A percentile compares a stretch with the other conserved stretches of the same genome.
These are phyloP conservation scores for Andrographis paniculata DNA, from an alignment of 305 asterid genomes.

Conservation along the genomic window DNA sequence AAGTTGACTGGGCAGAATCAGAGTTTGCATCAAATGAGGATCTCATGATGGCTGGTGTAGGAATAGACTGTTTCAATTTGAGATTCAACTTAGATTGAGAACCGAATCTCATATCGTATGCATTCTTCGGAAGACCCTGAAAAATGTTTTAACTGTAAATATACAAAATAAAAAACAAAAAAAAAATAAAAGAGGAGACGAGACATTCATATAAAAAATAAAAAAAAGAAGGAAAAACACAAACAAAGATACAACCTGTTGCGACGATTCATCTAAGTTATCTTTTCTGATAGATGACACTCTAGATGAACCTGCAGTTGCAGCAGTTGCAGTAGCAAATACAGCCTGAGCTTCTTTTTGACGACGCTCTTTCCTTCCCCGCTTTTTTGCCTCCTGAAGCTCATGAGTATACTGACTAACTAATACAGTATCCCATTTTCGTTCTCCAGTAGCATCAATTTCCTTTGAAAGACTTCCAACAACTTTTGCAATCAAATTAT, in stretches of 20 bases:
- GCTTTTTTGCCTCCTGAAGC: constrained; percentile 85
- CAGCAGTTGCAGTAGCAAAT: constrained; percentile 98
- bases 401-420: constrained; percentile 71
- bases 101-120: constrained; percentile 34
- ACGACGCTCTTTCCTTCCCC: constrained; percentile 89
- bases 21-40: constrained; percentile 44
- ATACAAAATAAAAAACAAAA: constrained; percentile 2
- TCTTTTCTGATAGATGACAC: constrained; percentile 78
- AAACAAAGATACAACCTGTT: constrained; percentile 38
- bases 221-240: neutral
- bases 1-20: constrained; percentile 34
- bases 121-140: constrained; percentile 48
- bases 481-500: constrained; percentile 65
- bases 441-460: constrained; percentile 55
- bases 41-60: constrained; percentile 47
- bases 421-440: constrained; percentile 79
- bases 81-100: constrained; percentile 28
- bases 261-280: constrained; percentile 52
- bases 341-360: constrained; percentile 96
- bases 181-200: neutral
- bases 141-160: neutral
- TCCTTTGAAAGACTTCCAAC: constrained; percentile 62
- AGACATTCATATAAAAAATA: constrained; percentile 11
- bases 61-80: constrained; percentile 10
- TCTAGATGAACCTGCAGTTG: constrained; percentile 96